Evolutionary conservation across 345 rosid genomes (phyloP).

Genomic region (Euclidium syriacum): DNA sequence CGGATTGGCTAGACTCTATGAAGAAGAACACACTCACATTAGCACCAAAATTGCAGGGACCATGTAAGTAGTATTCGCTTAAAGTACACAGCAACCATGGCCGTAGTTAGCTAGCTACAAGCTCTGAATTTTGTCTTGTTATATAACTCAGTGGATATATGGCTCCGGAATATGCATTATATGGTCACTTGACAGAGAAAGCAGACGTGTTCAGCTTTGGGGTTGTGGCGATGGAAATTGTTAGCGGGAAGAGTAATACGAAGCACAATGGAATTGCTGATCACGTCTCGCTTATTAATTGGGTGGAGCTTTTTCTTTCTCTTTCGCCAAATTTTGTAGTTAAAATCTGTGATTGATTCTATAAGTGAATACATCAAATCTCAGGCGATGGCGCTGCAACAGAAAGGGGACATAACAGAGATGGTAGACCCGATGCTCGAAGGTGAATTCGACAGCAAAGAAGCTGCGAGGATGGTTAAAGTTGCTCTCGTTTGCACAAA

Average conservation of each 20-base stretch:
- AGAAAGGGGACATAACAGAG: conserved; percentile 14
- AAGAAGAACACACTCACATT: conserved; percentile 47
- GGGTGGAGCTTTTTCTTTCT: too few species aligned
- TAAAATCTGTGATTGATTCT: neutral
- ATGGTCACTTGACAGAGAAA: conserved; percentile 44
- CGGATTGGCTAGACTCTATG: conserved; percentile 56
- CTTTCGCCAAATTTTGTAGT: neutral
- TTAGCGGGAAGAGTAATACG: conserved; percentile 30
- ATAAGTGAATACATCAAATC: neutral
- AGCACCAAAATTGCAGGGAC: conserved; percentile 66
- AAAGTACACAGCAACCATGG: too few species aligned
- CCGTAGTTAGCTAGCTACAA: too few species aligned
- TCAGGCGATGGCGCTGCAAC: conserved; percentile 20
- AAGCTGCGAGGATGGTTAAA: conserved; percentile 36
- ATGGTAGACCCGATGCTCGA: conserved; percentile 26
- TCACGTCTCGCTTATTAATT: conserved; percentile 28
- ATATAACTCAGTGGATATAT: conserved; percentile 30
- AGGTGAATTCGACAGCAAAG: conserved; percentile 27
- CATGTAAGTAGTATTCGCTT: too few species aligned
- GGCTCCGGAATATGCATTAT: conserved; percentile 40
- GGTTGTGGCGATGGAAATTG: conserved; percentile 40
- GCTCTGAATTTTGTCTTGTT: neutral
- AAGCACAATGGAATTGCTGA: neutral
- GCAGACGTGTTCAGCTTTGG: conserved; percentile 51
- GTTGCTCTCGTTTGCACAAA: conserved; percentile 40